Conservation (phyloP, 169 alveolate genomes). For the Sarcocystis neurona region DNA sequence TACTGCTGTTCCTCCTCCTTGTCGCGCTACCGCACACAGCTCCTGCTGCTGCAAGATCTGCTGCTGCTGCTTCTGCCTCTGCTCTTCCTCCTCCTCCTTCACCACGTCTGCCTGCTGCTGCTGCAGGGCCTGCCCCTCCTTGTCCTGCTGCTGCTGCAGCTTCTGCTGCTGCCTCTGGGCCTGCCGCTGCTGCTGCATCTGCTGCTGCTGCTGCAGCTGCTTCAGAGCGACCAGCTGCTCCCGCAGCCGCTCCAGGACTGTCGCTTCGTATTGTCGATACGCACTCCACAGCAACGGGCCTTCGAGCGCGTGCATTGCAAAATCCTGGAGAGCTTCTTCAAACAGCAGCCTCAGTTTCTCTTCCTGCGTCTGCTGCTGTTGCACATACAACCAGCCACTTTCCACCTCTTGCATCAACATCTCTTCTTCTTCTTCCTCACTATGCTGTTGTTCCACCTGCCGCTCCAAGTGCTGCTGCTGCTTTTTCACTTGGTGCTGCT, state of each 20-base stretch:
- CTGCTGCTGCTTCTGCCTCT: neutral
- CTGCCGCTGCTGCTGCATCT: slow-evolving; percentile 22
- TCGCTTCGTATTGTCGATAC: slow-evolving; percentile 50
- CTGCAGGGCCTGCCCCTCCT: neutral
- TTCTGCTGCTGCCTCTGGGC: no score
- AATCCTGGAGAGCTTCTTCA: slow-evolving; percentile 32
- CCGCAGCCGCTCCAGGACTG: neutral
- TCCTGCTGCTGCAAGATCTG: neutral
- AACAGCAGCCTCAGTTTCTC: neutral
- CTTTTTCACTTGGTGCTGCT: slow-evolving; percentile 22
- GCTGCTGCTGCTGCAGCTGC: slow-evolving; percentile 25
- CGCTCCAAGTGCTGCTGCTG: neutral
- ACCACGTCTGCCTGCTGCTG: neutral
- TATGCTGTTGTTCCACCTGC: neutral
- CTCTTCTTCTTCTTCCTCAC: neutral
- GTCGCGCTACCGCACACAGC: neutral
- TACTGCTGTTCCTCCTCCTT: neutral
- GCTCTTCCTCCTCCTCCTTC: neutral
- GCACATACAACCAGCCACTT: neutral
- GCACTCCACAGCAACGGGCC: slow-evolving; percentile 51
- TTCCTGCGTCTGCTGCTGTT: neutral
- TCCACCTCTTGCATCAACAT: neutral
- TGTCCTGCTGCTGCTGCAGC: neutral
- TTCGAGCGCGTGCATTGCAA: slow-evolving; percentile 52
- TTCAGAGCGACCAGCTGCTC: neutral